Evolutionary conservation across 1,139 yeast genomes (phyloP).

Genomic region (Yamadazyma dendronema): DNA sequence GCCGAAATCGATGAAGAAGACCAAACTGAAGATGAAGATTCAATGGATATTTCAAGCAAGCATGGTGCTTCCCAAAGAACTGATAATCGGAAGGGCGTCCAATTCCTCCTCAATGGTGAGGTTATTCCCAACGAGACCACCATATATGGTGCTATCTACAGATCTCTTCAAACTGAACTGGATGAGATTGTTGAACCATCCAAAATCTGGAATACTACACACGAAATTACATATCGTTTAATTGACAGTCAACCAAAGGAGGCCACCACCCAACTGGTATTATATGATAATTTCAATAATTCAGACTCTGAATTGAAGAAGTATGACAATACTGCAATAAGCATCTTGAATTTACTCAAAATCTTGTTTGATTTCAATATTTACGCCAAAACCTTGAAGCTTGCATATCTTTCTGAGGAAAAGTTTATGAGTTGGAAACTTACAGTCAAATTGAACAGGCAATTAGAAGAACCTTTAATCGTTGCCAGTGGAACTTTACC

Average conservation of each 20-base stretch:
- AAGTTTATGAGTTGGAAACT: slow-evolving; percentile 76
- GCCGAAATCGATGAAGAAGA: slow-evolving; percentile 11
- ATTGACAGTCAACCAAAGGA: neutral
- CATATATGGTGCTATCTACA: slow-evolving; percentile 74
- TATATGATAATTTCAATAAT: slow-evolving; percentile 18
- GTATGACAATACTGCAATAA: slow-evolving; percentile 46
- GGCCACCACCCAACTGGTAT: neutral
- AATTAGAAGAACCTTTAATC: slow-evolving; percentile 84
- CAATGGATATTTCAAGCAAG: neutral
- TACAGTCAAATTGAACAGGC: slow-evolving; percentile 83
- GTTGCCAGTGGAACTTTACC: slow-evolving; percentile 90
- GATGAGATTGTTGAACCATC: slow-evolving; percentile 47
- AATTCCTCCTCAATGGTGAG: slow-evolving; percentile 63
- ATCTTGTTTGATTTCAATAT: slow-evolving; percentile 50
- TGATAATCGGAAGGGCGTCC: slow-evolving; percentile 31
- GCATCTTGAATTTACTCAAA: slow-evolving; percentile 56
- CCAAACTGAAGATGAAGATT: slow-evolving; percentile 12
- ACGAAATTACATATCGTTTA: slow-evolving; percentile 48
- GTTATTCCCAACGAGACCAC: slow-evolving; percentile 69
- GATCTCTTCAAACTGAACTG: slow-evolving; percentile 42
- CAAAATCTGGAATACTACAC: slow-evolving; percentile 56
- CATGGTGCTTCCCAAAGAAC: slow-evolving; percentile 1
- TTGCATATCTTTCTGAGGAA: slow-evolving; percentile 26
- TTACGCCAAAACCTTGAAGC: slow-evolving; percentile 20
- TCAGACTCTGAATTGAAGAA: slow-evolving; percentile 31